These are phyloP conservation scores for Corynascus novoguineensis DNA, from an alignment of 495 filamentous ascomycete genomes.

Conservation along the genomic window DNA sequence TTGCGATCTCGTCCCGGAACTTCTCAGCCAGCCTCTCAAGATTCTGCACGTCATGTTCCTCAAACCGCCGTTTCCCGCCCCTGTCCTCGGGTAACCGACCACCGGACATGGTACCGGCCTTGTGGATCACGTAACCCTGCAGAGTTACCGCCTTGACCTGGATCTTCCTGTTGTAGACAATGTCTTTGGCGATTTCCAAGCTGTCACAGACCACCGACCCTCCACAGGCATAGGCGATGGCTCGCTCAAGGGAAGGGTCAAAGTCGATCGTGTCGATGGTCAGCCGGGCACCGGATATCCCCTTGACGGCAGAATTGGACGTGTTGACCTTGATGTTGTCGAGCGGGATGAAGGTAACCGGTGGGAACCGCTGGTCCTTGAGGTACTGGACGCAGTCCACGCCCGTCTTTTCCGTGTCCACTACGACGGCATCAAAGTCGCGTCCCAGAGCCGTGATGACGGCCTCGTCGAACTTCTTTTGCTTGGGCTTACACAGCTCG, in stretches of 20 bases:
- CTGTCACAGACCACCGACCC: constrained; percentile 95
- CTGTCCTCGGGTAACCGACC: constrained; percentile 69
- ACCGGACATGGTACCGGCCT: constrained; percentile 96
- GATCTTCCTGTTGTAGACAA: constrained; percentile 78
- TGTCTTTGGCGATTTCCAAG: constrained; percentile 73
- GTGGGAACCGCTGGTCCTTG: constrained; percentile 77
- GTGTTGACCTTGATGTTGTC: constrained; percentile 94
- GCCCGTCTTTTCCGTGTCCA: constrained; percentile 93
- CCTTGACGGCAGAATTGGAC: constrained; percentile 82
- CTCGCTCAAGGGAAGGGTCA: constrained; percentile 77
- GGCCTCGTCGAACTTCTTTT: constrained; percentile 91
- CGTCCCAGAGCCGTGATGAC: constrained; percentile 88
- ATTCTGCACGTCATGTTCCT: constrained; percentile 81
- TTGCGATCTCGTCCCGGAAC: constrained; percentile 62
- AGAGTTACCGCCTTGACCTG: constrained; percentile 92
- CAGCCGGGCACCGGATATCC: constrained; percentile 74
- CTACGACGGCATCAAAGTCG: constrained; percentile 88
- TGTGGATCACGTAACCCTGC: constrained; percentile 90
- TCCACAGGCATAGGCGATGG: constrained; percentile 90
- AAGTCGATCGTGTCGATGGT: constrained; percentile 97
- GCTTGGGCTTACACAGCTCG: constrained; percentile 90
- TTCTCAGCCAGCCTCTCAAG: constrained; percentile 63
- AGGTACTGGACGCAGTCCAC: constrained; percentile 93
- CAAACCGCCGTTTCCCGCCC: constrained; percentile 74
- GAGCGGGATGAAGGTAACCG: constrained; percentile 87